These are phyloP conservation scores for Aureobasidium vineae DNA, from an alignment of 2,329 filamentous ascomycete species.

Conservation along the genomic window DNA sequence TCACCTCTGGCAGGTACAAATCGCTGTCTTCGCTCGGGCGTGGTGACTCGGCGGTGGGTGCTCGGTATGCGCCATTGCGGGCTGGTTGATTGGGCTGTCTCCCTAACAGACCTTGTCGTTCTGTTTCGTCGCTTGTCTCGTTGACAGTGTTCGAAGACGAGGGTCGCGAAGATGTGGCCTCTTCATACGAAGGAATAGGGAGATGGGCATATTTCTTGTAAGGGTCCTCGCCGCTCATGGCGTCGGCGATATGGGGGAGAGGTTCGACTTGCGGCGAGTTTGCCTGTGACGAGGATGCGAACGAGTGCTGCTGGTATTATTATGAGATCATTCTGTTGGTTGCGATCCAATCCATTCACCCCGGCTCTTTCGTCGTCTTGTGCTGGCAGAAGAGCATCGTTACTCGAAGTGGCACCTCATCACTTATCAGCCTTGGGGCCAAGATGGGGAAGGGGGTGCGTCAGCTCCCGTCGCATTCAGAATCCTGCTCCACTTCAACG, in stretches of 20 bases:
- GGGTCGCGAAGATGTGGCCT: conserved; percentile 62
- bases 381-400: not conserved
- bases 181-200: conserved; percentile 80
- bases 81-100: conserved; percentile 32
- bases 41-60: conserved; percentile 80
- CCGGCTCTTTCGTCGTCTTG: not conserved
- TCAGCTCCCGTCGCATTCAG: conserved; percentile 10
- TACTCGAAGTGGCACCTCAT: conserved; percentile 4
- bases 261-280: not conserved
- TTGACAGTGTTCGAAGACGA: conserved; percentile 53
- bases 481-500: conserved; percentile 17
- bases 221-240: conserved; percentile 22
- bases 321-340: conserved; percentile 30
- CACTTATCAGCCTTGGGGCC: conserved; percentile 19
- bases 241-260: conserved; percentile 1
- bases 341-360: not conserved
- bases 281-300: not conserved
- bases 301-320: not conserved
- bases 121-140: conserved; percentile 66
- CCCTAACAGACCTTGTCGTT: conserved; percentile 73
- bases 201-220: conserved; percentile 43
- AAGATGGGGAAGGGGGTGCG: conserved; percentile 24
- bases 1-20: conserved; percentile 53
- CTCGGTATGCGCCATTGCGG: conserved; percentile 62
- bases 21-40: conserved; percentile 59